Conservation (phyloP, 495 filamentous ascomycete genomes). For the Darksidea phi region DNA sequence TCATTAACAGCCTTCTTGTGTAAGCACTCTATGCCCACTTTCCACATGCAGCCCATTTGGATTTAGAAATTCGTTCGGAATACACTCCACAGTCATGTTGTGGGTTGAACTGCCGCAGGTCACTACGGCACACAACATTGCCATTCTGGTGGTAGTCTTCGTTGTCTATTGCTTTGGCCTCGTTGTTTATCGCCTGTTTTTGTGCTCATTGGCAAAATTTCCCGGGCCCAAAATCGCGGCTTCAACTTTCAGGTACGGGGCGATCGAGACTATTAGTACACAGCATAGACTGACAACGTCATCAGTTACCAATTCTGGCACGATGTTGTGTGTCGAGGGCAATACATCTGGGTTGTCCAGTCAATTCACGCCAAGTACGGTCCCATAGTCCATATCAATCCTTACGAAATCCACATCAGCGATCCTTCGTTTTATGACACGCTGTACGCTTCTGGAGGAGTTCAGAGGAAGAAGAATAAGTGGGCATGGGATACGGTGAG, state of each 20-base stretch:
- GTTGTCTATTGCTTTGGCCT: not conserved
- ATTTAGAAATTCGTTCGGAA: too few species aligned
- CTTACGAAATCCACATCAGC: slow-evolving; percentile 31
- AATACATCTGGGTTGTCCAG: slow-evolving; percentile 22
- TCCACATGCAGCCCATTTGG: too few species aligned
- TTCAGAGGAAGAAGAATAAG: too few species aligned
- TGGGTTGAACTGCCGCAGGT: too few species aligned
- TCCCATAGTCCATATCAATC: slow-evolving; percentile 36
- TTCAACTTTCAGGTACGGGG: not conserved
- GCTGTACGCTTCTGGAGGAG: slow-evolving; percentile 14
- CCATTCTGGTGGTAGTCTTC: too few species aligned
- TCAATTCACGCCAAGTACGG: slow-evolving; percentile 23
- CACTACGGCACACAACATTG: too few species aligned
- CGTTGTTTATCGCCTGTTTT: slow-evolving; percentile 1
- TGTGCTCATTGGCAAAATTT: slow-evolving; percentile 30
- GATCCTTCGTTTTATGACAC: slow-evolving; percentile 33
- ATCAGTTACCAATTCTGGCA: slow-evolving; percentile 29
- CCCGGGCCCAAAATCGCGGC: slow-evolving; percentile 46
- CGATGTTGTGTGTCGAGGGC: slow-evolving; percentile 1
- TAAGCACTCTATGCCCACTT: too few species aligned
- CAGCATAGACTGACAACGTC: slow-evolving; percentile 1
- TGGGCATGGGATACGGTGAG: too few species aligned
- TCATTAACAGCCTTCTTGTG: too few species aligned
- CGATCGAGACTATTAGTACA: not conserved
- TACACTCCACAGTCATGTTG: too few species aligned